Evolutionary conservation across 2,329 filamentous ascomycete genomes (phyloP).

Genomic region (Exophiala oligosperma): DNA sequence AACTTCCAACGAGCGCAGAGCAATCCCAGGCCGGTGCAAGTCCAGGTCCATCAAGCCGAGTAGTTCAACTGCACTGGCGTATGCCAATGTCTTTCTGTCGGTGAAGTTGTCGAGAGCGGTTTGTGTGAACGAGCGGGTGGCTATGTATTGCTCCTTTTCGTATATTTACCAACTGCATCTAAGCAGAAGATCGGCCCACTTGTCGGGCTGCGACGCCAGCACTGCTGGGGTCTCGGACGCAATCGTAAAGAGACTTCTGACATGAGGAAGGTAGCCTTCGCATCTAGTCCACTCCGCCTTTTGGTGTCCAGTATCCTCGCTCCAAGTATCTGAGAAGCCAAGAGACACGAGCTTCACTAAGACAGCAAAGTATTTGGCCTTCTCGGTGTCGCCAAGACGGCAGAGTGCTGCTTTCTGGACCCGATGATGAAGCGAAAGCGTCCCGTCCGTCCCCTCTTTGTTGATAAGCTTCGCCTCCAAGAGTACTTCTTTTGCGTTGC

Average conservation of each 20-base stretch:
- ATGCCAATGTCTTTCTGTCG: slow-evolving; percentile 15
- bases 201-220: not conserved
- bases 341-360: not conserved
- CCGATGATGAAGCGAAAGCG: too few species aligned
- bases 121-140: slow-evolving; percentile 16
- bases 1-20: slow-evolving; percentile 18
- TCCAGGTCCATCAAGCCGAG: slow-evolving; percentile 23
- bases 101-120: slow-evolving; percentile 9
- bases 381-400: not conserved
- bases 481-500: not conserved
- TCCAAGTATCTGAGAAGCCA: not conserved
- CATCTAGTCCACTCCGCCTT: not conserved
- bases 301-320: not conserved
- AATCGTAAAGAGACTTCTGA: not conserved
- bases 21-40: slow-evolving; percentile 15
- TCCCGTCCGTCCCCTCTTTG: not conserved
- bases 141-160: slow-evolving; percentile 23
- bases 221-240: not conserved
- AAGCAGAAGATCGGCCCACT: slow-evolving; percentile 16
- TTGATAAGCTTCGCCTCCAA: not conserved
- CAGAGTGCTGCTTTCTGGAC: not conserved
- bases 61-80: slow-evolving; percentile 24
- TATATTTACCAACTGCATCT: slow-evolving; percentile 22
- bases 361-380: not conserved
- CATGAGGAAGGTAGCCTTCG: not conserved